A percentile compares a stretch with the other conserved stretches of the same genome.
These are phyloP conservation scores for Neoscytalidium dimidiatum DNA, from an alignment of 2,329 filamentous ascomycete genomes.

Conservation along the genomic window DNA sequence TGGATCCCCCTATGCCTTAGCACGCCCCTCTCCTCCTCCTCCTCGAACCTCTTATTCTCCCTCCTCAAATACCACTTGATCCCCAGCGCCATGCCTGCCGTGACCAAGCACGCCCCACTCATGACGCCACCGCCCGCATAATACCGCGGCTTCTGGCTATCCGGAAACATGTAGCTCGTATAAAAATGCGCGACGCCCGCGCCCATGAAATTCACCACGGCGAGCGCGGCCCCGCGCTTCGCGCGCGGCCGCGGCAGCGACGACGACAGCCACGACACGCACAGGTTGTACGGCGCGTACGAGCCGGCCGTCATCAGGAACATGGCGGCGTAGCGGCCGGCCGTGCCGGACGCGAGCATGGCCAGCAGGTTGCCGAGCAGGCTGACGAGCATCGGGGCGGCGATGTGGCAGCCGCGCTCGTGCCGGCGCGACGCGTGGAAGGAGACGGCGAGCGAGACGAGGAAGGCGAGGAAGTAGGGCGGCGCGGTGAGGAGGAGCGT, in stretches of 20 bases:
- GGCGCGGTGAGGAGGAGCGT: constrained; percentile 34
- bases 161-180: constrained; percentile 19
- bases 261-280: neutral
- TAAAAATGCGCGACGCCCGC: neutral
- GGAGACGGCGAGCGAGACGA: constrained; percentile 22
- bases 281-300: constrained; percentile 13
- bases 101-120: neutral
- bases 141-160: constrained; percentile 21
- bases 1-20: constrained; percentile 17
- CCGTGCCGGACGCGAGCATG: constrained; percentile 4
- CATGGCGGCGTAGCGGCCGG: constrained; percentile 33
- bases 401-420: constrained; percentile 7
- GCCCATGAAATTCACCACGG: constrained; percentile 21
- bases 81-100: constrained; percentile 2
- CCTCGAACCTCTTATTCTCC: constrained; percentile 22
- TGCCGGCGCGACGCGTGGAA: constrained; percentile 8
- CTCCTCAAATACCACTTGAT: constrained; percentile 21
- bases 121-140: constrained; percentile 21
- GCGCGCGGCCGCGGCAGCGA: constrained; percentile 13
- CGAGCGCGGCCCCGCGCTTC: constrained; percentile 20
- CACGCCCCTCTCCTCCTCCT: constrained; percentile 22
- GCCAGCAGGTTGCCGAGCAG: constrained; percentile 8
- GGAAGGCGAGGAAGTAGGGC: constrained; percentile 24
- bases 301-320: constrained; percentile 28
- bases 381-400: neutral